phyloP scores from a whole-genome alignment of 2,329 filamentous ascomycete species.

The Dactylonectria estremocensis region DNA sequence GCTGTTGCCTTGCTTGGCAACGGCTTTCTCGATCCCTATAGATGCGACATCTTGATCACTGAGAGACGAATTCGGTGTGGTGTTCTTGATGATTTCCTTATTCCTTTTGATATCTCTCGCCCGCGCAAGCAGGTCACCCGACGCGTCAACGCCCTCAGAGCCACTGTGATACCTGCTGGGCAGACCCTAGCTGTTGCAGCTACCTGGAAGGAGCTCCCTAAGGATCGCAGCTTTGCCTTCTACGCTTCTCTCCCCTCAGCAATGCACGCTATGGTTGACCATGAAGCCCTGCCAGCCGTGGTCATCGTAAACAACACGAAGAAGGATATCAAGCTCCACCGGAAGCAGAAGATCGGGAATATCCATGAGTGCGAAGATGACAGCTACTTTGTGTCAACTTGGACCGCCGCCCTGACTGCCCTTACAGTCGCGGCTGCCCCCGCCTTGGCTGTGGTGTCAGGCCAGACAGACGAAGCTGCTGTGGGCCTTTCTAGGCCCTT shows the following conservation, averaged over 20 bases:
- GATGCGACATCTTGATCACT: background rate
- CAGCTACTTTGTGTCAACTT: background rate
- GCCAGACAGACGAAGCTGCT: background rate
- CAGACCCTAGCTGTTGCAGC: background rate
- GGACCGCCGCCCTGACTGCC: background rate
- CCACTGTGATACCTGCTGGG: background rate
- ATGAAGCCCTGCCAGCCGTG: background rate
- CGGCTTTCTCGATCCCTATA: background rate
- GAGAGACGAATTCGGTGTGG: background rate
- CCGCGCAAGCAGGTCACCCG: background rate
- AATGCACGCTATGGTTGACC: background rate
- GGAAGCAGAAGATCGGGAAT: background rate
- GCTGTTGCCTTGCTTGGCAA: background rate
- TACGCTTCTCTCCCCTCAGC: too few species aligned
- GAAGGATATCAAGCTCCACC: background rate
- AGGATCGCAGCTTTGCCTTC: background rate
- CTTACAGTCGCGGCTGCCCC: background rate
- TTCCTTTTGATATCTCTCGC: background rate
- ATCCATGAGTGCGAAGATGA: background rate
- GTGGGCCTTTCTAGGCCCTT: background rate
- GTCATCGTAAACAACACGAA: slow-evolving; percentile 5
- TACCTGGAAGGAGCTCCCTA: background rate
- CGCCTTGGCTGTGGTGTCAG: background rate
- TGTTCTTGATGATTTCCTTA: background rate
- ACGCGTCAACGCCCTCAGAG: background rate